Evolutionary conservation across 768 basidiomycete genomes (phyloP), one percentile per base, ranked within the genome.

Genomic region (Lentinus brumalis): DNA sequence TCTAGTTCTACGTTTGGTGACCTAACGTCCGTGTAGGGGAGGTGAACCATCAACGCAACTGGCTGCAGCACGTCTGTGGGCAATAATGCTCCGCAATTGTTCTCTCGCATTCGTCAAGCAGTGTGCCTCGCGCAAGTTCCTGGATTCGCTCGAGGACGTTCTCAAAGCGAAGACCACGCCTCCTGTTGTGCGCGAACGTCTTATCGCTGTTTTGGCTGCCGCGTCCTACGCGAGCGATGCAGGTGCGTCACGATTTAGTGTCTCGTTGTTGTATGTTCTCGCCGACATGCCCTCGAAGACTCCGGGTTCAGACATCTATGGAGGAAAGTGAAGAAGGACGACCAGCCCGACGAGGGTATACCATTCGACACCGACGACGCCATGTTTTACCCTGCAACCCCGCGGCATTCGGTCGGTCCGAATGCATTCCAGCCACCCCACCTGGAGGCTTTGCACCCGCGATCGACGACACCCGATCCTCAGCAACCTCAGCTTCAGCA

Each of bases 71-170:
- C 77, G 90, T 63, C 70, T 97, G 7, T 96, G 94, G 94, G 88
- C 93, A 2, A 88, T 96, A 66, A 90, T 96, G 88, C 81, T 96
- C 40, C 86, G 86, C 31, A 95, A 96, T 69, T 87, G 87, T 3
- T 83, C 86, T 0, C 85, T 88, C 10, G 69, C 83, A 14, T 94
- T 95, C 68, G 82, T 92, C 39, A 73, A 81, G 12, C 87, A 91
- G 66, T 87, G 85, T 41, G 81, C 84, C 14, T 79, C 86, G 35
- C 85, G 86, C 67, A 94, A 94, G 70, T 94, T 94, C 68, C 74
- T 91, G 18, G 88, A 92, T 53, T 86, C 84, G 1, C 76, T 94
- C 16, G 92, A 94, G 61, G 90, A 93, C 16, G 81, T 91, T 18
- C 75, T 94, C 4, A 77, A 74, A 2, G 84, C 83, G 0, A 67